Evolutionary conservation across 768 basidiomycete genomes (phyloP).

Genomic region (Auriscalpium orientale): DNA sequence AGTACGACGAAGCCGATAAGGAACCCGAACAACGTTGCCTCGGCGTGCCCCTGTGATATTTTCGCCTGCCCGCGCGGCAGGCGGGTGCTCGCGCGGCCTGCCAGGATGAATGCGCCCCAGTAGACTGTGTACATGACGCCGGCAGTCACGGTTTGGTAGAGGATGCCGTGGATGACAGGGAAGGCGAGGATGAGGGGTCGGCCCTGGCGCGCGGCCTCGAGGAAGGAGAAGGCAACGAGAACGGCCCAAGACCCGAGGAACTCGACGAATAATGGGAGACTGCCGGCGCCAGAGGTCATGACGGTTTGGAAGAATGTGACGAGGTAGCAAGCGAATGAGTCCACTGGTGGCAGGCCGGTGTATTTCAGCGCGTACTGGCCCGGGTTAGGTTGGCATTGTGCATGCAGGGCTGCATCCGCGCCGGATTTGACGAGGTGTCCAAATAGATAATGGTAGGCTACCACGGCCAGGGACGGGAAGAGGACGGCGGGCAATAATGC

Average conservation of each 20-base stretch:
- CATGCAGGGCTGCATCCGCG: neutral
- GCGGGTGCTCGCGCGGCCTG: constrained; percentile 4
- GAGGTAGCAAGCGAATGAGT: constrained; percentile 2
- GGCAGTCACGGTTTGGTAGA: constrained; percentile 7
- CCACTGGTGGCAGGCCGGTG: constrained; percentile 1
- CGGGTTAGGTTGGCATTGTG: constrained; percentile 8
- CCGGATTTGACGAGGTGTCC: constrained; percentile 10
- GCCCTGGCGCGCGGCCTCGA: constrained; percentile 9
- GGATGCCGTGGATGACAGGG: constrained; percentile 1
- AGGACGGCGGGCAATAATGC: constrained; percentile 5
- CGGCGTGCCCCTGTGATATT: constrained; percentile 12
- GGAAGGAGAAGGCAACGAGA: constrained; percentile 6
- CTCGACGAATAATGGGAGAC: constrained; percentile 1
- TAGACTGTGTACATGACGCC: constrained; percentile 7
- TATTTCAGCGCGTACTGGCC: constrained; percentile 9
- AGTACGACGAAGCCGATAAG: constrained; percentile 5
- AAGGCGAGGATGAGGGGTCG: constrained; percentile 3
- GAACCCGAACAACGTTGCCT: constrained; percentile 11
- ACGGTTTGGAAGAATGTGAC: constrained; percentile 10
- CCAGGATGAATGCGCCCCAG: constrained; percentile 8
- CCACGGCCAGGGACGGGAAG: constrained; percentile 2
- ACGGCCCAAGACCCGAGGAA: constrained; percentile 4
- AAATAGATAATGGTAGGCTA: constrained; percentile 3
- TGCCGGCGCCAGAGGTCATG: neutral
- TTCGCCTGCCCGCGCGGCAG: neutral